Conservation (phyloP, 1,284 basidiomycete genomes). For the Pseudozyma flocculosa region DNA sequence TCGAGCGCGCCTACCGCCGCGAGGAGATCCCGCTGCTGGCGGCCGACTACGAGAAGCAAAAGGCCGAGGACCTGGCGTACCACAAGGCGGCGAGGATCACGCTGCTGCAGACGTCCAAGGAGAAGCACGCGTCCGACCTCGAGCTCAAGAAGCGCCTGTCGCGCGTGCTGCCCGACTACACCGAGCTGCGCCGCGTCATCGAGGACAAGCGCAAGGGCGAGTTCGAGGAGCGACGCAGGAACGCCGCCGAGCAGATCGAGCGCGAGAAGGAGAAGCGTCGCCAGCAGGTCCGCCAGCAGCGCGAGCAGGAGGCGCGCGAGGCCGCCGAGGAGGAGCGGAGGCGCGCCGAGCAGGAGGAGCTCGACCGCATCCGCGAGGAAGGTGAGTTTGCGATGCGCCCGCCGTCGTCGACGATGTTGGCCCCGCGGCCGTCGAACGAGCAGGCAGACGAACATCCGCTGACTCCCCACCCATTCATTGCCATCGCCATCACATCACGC, state of each 20-base stretch:
- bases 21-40: slow-evolving; percentile 84
- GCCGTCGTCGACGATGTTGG: no score
- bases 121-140: slow-evolving; percentile 71
- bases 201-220: slow-evolving; percentile 71
- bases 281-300: slow-evolving; percentile 33
- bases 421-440: no score
- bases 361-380: slow-evolving; percentile 19
- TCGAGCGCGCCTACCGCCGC: slow-evolving; percentile 92
- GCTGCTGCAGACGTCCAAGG: slow-evolving; percentile 65
- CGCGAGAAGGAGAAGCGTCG: slow-evolving; percentile 78
- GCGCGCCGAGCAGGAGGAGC: slow-evolving; percentile 44
- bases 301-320: slow-evolving; percentile 32
- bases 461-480: no score
- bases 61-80: slow-evolving; percentile 71
- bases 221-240: slow-evolving; percentile 67
- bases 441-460: no score
- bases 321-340: slow-evolving; percentile 48
- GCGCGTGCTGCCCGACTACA: slow-evolving; percentile 76
- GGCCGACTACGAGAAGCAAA: slow-evolving; percentile 83
- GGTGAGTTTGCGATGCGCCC: slow-evolving; percentile 3
- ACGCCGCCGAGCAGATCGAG: slow-evolving; percentile 72
- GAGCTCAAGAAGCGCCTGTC: slow-evolving; percentile 75
- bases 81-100: slow-evolving; percentile 62
- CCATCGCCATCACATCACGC: no score
- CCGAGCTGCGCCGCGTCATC: slow-evolving; percentile 66